Base-by-base conservation (phyloP, 2,329 filamentous ascomycete species). In the Ilyonectria mors-panacis region DNA sequence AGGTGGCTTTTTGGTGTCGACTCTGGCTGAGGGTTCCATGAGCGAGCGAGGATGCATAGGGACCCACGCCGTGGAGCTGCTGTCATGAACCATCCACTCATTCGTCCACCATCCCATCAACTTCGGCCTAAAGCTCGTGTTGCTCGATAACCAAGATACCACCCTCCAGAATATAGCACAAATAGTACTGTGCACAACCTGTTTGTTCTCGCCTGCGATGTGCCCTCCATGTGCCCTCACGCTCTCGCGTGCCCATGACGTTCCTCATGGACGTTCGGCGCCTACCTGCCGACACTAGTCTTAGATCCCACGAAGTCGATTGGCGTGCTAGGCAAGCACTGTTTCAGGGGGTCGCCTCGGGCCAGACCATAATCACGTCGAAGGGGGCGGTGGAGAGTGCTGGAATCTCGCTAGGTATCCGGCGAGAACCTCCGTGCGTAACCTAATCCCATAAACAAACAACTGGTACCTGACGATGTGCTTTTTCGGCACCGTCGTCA, bases 321-420 rank as follows among this genome's bases (percentile, higher is more conserved):
- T 74, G 72, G 71, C 66, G 57, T 64, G 33, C 30, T 21, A 30
- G 12, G n/a, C 26, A 63, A 53, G 57, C 51, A 33, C 56, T 67
- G 74, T 76, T 73, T 76, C 74, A 76, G 74, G 74, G 72, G 74
- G 68, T 73, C 63, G 51, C 68, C 68, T 35, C 66, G 59, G 65
- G 63, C 67, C 53, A 73, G 72, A 70, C 71, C 73, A 64, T 72
- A 73, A 73, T 71, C 67, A 57, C 47, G 63, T 66, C 59, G 37
- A 53, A 37, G 63, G 65, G 65, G 61, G 66, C 51, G 58, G 65
- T 70, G 67, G 66, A 64, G 66, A 68, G 68, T 42, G 70, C 69
- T 71, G 72, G 67, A 75, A 73, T 66, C 70, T 65, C 58, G 53
- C 66, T 59, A 64, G 54, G 51, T 39, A 59, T 63, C 50, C 58